Evolutionary conservation across 148 eudicot species (phyloP).

Genomic region (Dianthus caryophyllus): DNA sequence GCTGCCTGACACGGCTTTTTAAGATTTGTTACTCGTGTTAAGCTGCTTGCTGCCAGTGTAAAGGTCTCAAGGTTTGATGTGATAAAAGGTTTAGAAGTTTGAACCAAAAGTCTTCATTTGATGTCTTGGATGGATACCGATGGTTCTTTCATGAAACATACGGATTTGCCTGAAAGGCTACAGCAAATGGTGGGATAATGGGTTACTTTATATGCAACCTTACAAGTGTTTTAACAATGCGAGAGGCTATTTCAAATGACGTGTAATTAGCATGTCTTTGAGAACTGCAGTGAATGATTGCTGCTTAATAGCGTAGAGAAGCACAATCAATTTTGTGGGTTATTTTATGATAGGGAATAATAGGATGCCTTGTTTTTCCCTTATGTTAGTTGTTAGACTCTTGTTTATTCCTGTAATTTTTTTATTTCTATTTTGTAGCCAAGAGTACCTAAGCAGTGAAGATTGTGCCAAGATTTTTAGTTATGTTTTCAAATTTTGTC

Average conservation of each 20-base stretch:
- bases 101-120: too few species aligned
- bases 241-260: neutral
- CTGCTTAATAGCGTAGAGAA: too few species aligned
- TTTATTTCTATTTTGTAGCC: conserved; percentile 30
- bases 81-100: neutral
- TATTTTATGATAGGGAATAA: neutral
- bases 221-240: neutral
- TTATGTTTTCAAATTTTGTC: conserved; percentile 54
- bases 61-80: neutral
- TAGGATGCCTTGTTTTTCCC: neutral
- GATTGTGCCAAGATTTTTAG: conserved; percentile 49
- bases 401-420: neutral
- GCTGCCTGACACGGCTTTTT: neutral
- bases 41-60: neutral
- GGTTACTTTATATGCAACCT: neutral
- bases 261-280: neutral
- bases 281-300: neutral
- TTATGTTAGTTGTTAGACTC: neutral
- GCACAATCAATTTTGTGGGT: neutral
- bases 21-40: neutral
- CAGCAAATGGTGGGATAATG: neutral
- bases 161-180: neutral
- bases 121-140: neutral
- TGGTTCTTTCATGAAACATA: neutral
- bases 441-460: conserved; percentile 42